phyloP scores from a whole-genome alignment of 805 yeast genomes.

The Cyberlindnera mississippiensis region DNA sequence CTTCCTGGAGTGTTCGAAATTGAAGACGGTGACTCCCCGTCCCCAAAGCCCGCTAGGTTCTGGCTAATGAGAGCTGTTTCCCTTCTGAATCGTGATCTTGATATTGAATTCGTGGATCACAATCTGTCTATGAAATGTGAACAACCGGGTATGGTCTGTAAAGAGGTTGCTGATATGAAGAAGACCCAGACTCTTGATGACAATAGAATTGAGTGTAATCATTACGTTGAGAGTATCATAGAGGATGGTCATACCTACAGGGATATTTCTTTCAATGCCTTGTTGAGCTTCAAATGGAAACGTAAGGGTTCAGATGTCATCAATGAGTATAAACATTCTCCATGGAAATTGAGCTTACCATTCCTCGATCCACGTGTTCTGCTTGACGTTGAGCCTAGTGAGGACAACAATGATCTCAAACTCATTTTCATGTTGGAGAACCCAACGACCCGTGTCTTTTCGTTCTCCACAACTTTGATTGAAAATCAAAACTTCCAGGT shows the following conservation, averaged over 20 bases:
- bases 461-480: constrained; percentile 48
- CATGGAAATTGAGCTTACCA: constrained; percentile 55
- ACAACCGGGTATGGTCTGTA: constrained; percentile 33
- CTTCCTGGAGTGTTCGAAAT: constrained; percentile 29
- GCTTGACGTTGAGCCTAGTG: constrained; percentile 32
- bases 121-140: constrained; percentile 28
- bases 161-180: constrained; percentile 18
- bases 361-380: constrained; percentile 68
- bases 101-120: constrained; percentile 34
- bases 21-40: constrained; percentile 15
- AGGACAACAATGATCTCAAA: constrained; percentile 23
- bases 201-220: constrained; percentile 14
- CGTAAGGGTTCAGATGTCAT: constrained; percentile 22
- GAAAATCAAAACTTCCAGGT: constrained; percentile 35
- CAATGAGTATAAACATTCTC: constrained; percentile 33
- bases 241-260: constrained; percentile 37
- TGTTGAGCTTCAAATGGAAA: constrained; percentile 33
- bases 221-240: constrained; percentile 32
- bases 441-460: constrained; percentile 67
- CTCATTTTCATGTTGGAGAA: constrained; percentile 61
- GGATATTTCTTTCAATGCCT: constrained; percentile 31
- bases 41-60: constrained; percentile 32
- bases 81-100: constrained; percentile 23
- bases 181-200: constrained; percentile 2
- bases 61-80: constrained; percentile 35